Conservation (phyloP, 768 basidiomycete genomes). For the Suillus clintonianus region DNA sequence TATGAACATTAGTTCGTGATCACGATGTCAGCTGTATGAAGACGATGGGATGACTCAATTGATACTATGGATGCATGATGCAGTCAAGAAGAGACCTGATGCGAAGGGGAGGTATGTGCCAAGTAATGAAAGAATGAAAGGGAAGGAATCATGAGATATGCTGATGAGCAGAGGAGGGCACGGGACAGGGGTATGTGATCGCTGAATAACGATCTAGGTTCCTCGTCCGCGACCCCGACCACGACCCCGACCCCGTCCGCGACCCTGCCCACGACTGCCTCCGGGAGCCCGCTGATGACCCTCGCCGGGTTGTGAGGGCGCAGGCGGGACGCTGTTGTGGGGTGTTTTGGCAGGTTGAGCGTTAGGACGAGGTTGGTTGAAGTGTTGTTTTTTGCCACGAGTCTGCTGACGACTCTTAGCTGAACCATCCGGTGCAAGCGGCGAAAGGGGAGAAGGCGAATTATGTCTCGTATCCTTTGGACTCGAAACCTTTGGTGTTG, state of each 20-base stretch:
- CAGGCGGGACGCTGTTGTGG: not conserved
- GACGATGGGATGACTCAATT: not conserved
- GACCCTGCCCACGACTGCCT: constrained; percentile 39
- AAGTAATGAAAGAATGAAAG: constrained; percentile 17
- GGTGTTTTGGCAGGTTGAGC: not conserved
- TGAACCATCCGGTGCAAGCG: not conserved
- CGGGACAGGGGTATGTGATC: constrained; percentile 1
- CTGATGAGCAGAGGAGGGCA: constrained; percentile 5
- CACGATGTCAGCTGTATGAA: not conserved
- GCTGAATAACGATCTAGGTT: constrained; percentile 17
- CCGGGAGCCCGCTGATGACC: constrained; percentile 10
- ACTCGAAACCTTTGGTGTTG: constrained; percentile 26
- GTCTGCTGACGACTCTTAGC: constrained; percentile 12
- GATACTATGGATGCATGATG: constrained; percentile 21
- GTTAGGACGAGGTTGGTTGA: not conserved
- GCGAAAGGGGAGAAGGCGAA: constrained; percentile 5
- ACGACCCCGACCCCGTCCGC: constrained; percentile 40
- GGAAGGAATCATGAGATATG: constrained; percentile 8
- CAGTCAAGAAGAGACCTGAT: constrained; percentile 23
- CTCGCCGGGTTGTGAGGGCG: constrained; percentile 14
- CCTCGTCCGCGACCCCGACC: constrained; percentile 41
- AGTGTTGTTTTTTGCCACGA: not conserved
- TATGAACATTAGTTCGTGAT: constrained; percentile 4
- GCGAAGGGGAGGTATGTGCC: constrained; percentile 18
- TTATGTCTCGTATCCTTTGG: constrained; percentile 11